These are phyloP conservation scores for Lipomyces chichibuensis DNA, from an alignment of 805 yeast species.

Conservation along the genomic window DNA sequence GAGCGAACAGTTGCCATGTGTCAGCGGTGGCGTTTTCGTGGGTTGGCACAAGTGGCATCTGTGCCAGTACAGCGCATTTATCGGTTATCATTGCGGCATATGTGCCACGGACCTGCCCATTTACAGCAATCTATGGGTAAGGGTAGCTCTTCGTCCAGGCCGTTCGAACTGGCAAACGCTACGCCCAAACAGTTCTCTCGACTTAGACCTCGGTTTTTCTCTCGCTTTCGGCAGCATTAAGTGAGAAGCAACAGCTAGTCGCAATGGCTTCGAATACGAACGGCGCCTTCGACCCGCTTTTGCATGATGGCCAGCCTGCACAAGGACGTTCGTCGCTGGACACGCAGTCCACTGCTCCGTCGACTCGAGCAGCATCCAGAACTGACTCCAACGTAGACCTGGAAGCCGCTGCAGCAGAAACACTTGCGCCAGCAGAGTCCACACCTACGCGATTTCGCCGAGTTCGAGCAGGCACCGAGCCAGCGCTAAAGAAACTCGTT, in stretches of 20 bases:
- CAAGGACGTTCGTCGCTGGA: constrained; percentile 19
- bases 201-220: too few species aligned
- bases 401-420: constrained; percentile 33
- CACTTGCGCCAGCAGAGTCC: constrained; percentile 23
- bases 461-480: constrained; percentile 32
- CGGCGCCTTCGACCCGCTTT: constrained; percentile 32
- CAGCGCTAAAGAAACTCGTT: constrained; percentile 32
- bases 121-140: neutral
- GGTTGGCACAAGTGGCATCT: too few species aligned
- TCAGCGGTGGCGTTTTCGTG: too few species aligned
- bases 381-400: constrained; percentile 25
- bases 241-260: neutral
- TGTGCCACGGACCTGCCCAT: neutral
- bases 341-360: constrained; percentile 6
- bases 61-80: neutral
- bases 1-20: neutral
- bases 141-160: neutral
- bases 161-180: neutral
- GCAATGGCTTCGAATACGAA: constrained; percentile 3
- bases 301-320: constrained; percentile 32
- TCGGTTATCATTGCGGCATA: neutral
- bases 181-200: neutral
- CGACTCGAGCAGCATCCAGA: constrained; percentile 6
- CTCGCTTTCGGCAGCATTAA: neutral
- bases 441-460: constrained; percentile 31